phyloP scores from a whole-genome alignment of 2,329 filamentous ascomycete genomes.

The Zarea fungicola region DNA sequence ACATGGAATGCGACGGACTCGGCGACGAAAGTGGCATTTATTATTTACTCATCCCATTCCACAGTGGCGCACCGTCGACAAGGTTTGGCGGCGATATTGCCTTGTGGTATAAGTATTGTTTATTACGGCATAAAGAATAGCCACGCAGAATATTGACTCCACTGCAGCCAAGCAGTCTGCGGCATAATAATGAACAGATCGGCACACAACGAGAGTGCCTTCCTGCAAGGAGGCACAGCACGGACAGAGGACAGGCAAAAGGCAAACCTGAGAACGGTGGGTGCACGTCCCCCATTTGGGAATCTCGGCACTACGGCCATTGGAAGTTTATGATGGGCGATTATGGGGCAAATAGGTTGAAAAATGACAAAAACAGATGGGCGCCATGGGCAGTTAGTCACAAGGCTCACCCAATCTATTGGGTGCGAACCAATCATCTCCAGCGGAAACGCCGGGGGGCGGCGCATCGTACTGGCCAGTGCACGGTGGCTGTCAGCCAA shows the following conservation, averaged over 20 bases:
- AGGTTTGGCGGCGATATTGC: no score
- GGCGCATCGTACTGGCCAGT: slow-evolving; percentile 2
- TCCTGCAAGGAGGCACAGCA: slow-evolving; percentile 1
- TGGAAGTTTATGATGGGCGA: slow-evolving; percentile 4
- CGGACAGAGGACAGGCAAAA: neutral
- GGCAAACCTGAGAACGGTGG: neutral
- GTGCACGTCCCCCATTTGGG: slow-evolving; percentile 7
- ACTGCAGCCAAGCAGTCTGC: no score
- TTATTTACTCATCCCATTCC: no score
- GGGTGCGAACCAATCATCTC: slow-evolving; percentile 6
- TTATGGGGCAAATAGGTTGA: neutral
- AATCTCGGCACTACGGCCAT: slow-evolving; percentile 13
- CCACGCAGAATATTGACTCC: no score
- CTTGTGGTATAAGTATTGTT: no score
- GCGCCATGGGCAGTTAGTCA: slow-evolving; percentile 6
- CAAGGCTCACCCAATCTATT: slow-evolving; percentile 3
- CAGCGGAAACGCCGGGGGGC: neutral
- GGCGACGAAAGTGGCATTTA: no score
- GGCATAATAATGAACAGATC: no score
- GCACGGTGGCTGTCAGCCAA: neutral
- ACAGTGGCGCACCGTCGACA: no score
- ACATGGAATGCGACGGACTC: no score
- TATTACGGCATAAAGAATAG: no score
- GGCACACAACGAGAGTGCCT: neutral
- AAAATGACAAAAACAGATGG: neutral